Evolutionary conservation across 2,329 filamentous ascomycete genomes (phyloP), one percentile per base, ranked within the genome.

Genomic region (Ustulina deusta): DNA sequence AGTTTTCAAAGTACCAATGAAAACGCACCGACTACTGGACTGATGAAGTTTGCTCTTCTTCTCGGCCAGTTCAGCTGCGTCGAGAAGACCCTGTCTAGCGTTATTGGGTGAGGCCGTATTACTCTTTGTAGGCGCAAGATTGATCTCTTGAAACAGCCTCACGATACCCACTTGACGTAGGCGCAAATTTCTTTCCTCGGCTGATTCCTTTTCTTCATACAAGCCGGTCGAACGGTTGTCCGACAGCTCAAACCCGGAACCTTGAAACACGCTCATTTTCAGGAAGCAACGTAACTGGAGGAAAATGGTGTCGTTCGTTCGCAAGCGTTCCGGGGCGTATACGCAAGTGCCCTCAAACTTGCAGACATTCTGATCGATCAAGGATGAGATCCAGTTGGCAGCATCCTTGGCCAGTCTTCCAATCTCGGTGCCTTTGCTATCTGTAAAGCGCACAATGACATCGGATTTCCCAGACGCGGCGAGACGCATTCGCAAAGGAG

Each of bases 261-360:
- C 85, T 57, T 90, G 86, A 74, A 99, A 98, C 0, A 93, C 91
- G 20, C 87, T 87, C 66, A 84, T 87, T 17, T 96, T 83, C 44
- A 99, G 79, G 63, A 86, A 97, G 76, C 92, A 96, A 61, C 87
- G 87, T 51, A 99, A 81, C 78, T 99, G 96, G 6, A 99, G 79
- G 74, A 95, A 97, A n/a, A 99, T 86, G 0, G 94, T 98, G 74
- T 99, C 96, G 75, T 97, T 97, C 9, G 94, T 96, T 57, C 93
- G 87, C 55, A 98, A 80, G 54, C 88, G 85, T 63, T 98, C 95
- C 0, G 94, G 94, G 0, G 93, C 93, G 78, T 92, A 98, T 1
- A 99, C 93, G 75, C 94, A 97, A 13, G 87, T 89, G 6, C 92
- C 96, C 72, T 97, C 92, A 69, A 99, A 97, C 25, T 83, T 87